Evolutionary conservation across 805 yeast species (phyloP).

Genomic region (Priceomyces melissophilus): DNA sequence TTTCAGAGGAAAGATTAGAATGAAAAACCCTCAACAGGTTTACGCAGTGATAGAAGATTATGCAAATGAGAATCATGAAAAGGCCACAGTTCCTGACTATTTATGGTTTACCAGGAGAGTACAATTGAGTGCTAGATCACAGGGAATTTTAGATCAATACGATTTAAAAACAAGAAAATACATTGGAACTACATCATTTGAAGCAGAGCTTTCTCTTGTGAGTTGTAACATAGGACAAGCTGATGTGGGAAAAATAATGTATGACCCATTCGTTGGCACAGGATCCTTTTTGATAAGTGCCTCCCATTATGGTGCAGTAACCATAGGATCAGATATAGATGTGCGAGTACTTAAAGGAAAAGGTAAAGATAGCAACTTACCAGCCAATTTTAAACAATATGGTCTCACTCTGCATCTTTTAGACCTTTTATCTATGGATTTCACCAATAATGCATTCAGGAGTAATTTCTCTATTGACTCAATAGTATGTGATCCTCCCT

Average conservation of each 20-base stretch:
- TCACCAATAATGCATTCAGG: slow-evolving; percentile 85
- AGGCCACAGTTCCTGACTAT: slow-evolving; percentile 48
- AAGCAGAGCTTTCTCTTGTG: slow-evolving; percentile 84
- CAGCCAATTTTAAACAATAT: slow-evolving; percentile 74
- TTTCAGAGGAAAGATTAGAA: slow-evolving; percentile 70
- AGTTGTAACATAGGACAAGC: slow-evolving; percentile 86
- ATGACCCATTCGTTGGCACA: slow-evolving; percentile 96
- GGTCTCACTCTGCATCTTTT: slow-evolving; percentile 53
- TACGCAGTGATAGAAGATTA: slow-evolving; percentile 79
- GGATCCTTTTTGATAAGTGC: slow-evolving; percentile 92
- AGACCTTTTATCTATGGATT: slow-evolving; percentile 88
- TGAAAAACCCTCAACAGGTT: slow-evolving; percentile 71
- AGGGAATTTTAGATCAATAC: slow-evolving; percentile 67
- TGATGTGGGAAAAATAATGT: slow-evolving; percentile 58
- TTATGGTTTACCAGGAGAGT: slow-evolving; percentile 78
- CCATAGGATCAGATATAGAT: slow-evolving; percentile 90
- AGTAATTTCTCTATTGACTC: slow-evolving; percentile 61
- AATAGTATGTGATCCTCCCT: slow-evolving; percentile 95
- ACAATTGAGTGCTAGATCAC: slow-evolving; percentile 56
- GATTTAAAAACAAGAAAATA: slow-evolving; percentile 80
- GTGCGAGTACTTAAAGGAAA: slow-evolving; percentile 75
- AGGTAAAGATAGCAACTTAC: slow-evolving; percentile 47
- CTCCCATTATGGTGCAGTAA: slow-evolving; percentile 74
- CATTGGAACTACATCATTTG: slow-evolving; percentile 96
- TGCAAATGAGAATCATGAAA: slow-evolving; percentile 42